Conservation (phyloP, 345 rosid species). For the Linum trigynum region DNA sequence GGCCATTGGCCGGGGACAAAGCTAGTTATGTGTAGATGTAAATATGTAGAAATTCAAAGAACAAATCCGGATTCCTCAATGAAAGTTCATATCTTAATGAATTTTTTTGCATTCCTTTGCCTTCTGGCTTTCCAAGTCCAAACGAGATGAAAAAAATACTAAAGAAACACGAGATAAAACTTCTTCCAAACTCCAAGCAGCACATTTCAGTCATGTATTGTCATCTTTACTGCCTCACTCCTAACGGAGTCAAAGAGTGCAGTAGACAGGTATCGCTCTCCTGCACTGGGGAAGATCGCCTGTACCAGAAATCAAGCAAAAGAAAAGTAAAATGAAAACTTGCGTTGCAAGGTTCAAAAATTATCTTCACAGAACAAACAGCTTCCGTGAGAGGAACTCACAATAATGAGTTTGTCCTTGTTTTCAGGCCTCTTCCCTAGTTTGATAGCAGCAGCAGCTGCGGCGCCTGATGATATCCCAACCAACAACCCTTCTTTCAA, state of each 20-base stretch:
- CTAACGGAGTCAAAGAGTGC: conserved; percentile 9
- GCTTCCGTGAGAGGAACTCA: not conserved
- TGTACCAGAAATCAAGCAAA: not conserved
- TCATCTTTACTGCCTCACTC: conserved; percentile 5
- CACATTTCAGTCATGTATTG: not conserved
- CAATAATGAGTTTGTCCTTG: conserved; percentile 10
- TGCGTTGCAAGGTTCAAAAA: not conserved
- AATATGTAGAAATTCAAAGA: too few species aligned
- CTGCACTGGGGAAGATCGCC: conserved; percentile 12
- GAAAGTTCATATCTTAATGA: too few species aligned
- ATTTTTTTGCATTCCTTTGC: too few species aligned
- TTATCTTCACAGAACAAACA: not conserved
- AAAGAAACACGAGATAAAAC: too few species aligned
- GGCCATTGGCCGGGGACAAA: too few species aligned
- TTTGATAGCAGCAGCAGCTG: conserved; percentile 9
- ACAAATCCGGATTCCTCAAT: too few species aligned
- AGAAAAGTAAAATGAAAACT: not conserved
- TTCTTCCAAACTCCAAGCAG: not conserved
- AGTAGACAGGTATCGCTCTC: conserved; percentile 10
- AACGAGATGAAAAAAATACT: too few species aligned
- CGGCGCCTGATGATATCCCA: conserved; percentile 15
- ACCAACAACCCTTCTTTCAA: conserved; percentile 21
- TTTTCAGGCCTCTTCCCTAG: conserved; percentile 9
- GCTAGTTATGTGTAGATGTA: too few species aligned
- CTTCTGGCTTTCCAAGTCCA: too few species aligned